A percentile compares a stretch with the other conserved stretches of the same genome.
These are phyloP conservation scores for Coniochaeta hoffmannii DNA, from an alignment of 2,329 filamentous ascomycete genomes.

Conservation along the genomic window DNA sequence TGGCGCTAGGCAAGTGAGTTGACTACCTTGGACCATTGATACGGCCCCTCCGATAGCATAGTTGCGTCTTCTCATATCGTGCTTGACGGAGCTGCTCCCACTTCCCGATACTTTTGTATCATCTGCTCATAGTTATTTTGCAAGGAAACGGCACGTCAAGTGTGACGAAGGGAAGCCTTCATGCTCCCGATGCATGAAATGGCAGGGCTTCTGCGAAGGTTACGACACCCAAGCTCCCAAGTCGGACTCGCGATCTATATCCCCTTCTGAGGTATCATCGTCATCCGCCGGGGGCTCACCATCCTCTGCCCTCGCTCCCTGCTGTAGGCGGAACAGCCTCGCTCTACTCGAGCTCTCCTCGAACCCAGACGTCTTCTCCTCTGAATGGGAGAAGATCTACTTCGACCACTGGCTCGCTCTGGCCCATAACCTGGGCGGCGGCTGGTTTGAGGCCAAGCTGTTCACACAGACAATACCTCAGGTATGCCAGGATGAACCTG, in stretches of 20 bases:
- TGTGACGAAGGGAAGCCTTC: conserved; percentile 27
- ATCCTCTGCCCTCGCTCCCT: not conserved
- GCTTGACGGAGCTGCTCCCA: not conserved
- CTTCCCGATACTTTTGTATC: not conserved
- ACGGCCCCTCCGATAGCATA: not conserved
- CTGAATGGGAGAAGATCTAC: conserved; percentile 16
- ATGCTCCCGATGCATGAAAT: conserved; percentile 26
- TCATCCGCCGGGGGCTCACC: conserved; percentile 3
- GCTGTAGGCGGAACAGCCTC: not conserved
- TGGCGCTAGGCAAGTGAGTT: conserved; percentile 19
- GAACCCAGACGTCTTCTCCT: conserved; percentile 9
- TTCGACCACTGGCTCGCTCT: conserved; percentile 18
- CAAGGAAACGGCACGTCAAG: conserved; percentile 25
- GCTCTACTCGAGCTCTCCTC: conserved; percentile 7
- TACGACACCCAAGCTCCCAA: conserved; percentile 13
- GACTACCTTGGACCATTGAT: not conserved
- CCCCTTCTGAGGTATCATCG: not conserved
- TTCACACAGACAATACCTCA: conserved; percentile 27
- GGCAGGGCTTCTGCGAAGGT: conserved; percentile 25
- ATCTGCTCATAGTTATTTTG: not conserved
- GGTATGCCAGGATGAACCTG: conserved; percentile 22
- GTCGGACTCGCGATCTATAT: not conserved
- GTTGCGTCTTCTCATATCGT: not conserved
- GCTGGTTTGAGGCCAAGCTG: conserved; percentile 24
- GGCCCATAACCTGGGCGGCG: conserved; percentile 17